A percentile compares a stretch with the other conserved stretches of the same genome.
These are phyloP conservation scores for Podaxis sp. DNA, from an alignment of 768 basidiomycete genomes.

Conservation along the genomic window DNA sequence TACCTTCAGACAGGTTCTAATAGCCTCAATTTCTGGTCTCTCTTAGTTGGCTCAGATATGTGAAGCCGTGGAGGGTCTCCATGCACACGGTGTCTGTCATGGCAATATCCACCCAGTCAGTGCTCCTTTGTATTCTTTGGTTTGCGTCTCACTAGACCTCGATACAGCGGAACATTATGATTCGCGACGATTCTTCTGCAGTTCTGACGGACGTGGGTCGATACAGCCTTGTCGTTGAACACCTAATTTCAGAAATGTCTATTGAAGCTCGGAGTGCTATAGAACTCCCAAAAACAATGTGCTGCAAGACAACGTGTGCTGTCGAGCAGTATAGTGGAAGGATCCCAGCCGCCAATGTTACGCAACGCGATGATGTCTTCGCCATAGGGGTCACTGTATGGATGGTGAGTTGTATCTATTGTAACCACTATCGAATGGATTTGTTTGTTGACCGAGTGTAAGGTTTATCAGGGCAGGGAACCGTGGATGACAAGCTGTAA, in stretches of 20 bases:
- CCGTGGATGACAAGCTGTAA: neutral
- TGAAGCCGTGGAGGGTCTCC: neutral
- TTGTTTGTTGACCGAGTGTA: neutral
- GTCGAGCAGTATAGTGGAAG: neutral
- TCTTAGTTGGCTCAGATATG: neutral
- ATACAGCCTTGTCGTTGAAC: neutral
- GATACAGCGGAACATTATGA: neutral
- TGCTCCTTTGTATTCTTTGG: neutral
- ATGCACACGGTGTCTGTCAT: neutral
- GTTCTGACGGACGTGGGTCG: neutral
- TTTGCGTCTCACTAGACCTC: neutral
- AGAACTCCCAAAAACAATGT: neutral
- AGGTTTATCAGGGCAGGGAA: neutral
- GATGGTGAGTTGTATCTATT: neutral
- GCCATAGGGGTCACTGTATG: neutral
- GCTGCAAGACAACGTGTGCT: neutral
- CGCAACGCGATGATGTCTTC: neutral
- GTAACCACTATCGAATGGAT: neutral
- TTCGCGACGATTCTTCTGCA: neutral
- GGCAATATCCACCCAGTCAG: constrained; percentile 1
- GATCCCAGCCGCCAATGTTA: neutral
- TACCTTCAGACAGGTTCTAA: neutral
- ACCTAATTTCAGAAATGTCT: neutral
- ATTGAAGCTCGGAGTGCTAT: neutral
- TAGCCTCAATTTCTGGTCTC: too few relatives aligned